Conservation (phyloP, 768 basidiomycete genomes). For the Lepiota brunneoincarnata region DNA sequence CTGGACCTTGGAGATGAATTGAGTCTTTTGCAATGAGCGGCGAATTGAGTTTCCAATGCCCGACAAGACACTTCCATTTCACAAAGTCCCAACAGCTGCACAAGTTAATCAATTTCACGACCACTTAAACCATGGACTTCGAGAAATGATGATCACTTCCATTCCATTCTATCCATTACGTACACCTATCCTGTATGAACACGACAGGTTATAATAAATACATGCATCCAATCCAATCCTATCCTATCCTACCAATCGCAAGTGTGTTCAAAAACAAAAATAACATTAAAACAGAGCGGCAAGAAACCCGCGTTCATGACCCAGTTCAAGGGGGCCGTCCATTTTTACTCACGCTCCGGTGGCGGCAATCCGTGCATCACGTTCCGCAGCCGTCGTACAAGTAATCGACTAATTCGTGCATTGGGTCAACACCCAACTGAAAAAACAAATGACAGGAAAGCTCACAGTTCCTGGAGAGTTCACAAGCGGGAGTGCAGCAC, state of each 20-base stretch:
- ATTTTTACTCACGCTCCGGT: slow-evolving; percentile 27
- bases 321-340: neutral
- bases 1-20: too few species aligned
- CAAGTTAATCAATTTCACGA: too few species aligned
- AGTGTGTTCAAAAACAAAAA: neutral
- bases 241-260: neutral
- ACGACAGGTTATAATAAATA: neutral
- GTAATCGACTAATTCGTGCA: slow-evolving; percentile 31
- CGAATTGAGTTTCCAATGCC: too few species aligned
- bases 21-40: too few species aligned
- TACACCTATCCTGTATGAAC: too few species aligned
- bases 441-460: neutral
- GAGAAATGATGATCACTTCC: too few species aligned
- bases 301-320: neutral
- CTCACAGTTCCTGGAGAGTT: slow-evolving; percentile 43
- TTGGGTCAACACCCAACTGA: neutral
- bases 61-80: too few species aligned
- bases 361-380: slow-evolving; percentile 36
- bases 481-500: slow-evolving; percentile 53
- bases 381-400: slow-evolving; percentile 48
- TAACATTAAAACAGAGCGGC: neutral
- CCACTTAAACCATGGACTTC: too few species aligned
- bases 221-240: slow-evolving; percentile 1
- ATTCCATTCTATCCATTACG: too few species aligned
- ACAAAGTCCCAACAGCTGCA: too few species aligned